Evolutionary conservation across 129 eudicot genomes (phyloP), one percentile per base, ranked within the genome.

Genomic region (Chrysanthemum seticuspe): DNA sequence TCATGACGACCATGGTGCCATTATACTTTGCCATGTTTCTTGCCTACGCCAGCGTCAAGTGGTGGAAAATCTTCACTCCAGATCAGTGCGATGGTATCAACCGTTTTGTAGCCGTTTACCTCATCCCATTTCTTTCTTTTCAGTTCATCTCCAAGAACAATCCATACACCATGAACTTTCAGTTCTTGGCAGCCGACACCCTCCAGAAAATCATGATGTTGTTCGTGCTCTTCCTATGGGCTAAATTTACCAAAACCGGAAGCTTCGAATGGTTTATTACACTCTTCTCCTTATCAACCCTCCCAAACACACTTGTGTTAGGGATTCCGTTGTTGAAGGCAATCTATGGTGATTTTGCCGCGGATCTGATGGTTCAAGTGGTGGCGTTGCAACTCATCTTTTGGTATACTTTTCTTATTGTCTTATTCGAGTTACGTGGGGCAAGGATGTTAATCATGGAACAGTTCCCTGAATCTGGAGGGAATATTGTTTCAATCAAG

Each of bases 1-100:
- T 83, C 25, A 16, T 80, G 31, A 74, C 83, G 3, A 85, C 87
- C 2, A 76, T 86, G 73, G 81, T 86, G 59, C 90, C 90, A 47
- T 68, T 86, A 5, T 86, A 86, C 72, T 81, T 86, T 13, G 85
- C 87, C 62, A 83, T 86, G 90, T 59, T 86, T 50, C 78, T 86
- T 2, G 87, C 83, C 11, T 86, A 86, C 69, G 90, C 83, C 49
- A 82, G 87, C 4, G 87, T 86, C 0, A 68, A 49, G 40, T 86
- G 90, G 90, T 83, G 87, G 87, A 83, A 80, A 31, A 86, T 86
- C 10, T 86, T 86, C 79, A 71, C 73, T 0, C 81, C 85, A 9
- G 85, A 83, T 51, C 90, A 87, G 36, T 87, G 92, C 51, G 76
- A 87, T 14, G 92, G 92, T 56, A 84, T 87, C 31, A 87, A 84